These are phyloP conservation scores for Penicillium argentinense DNA, from an alignment of 495 filamentous ascomycete species.

Conservation along the genomic window DNA sequence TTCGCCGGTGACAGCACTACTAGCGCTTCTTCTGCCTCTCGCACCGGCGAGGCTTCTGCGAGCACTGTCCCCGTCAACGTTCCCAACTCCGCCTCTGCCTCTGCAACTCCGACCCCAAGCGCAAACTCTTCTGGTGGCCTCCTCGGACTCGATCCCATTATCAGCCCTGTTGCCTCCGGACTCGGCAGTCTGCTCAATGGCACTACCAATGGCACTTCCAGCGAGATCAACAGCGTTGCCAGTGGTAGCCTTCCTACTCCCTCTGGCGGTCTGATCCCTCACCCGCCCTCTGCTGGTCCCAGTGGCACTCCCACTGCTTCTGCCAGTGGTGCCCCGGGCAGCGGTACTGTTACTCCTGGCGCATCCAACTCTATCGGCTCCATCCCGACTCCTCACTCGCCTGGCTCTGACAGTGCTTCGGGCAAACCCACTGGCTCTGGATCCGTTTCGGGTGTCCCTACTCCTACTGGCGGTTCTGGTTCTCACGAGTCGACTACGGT, in stretches of 20 bases:
- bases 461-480: conserved; percentile 7
- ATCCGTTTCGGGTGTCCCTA: conserved; percentile 7
- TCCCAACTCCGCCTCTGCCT: conserved; percentile 20
- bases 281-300: conserved; percentile 9
- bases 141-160: conserved; percentile 5
- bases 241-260: conserved; percentile 22
- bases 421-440: conserved; percentile 10
- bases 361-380: conserved; percentile 27
- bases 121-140: conserved; percentile 6
- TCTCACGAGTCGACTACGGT: conserved; percentile 10
- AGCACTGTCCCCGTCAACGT: conserved; percentile 26
- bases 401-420: conserved; percentile 17
- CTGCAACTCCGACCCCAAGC: conserved; percentile 13
- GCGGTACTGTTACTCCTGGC: conserved; percentile 31
- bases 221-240: conserved; percentile 5
- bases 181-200: conserved; percentile 8
- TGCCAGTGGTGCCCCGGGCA: conserved; percentile 7
- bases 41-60: not conserved
- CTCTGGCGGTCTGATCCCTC: conserved; percentile 1
- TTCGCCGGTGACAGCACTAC: conserved; percentile 2
- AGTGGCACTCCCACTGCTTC: conserved; percentile 1
- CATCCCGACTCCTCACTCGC: conserved; percentile 20
- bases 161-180: conserved; percentile 9
- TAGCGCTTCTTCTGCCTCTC: not conserved
- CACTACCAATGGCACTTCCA: not conserved